A percentile compares a stretch with the other conserved stretches of the same genome.
Conservation (phyloP, 371 early-diverging fungal species). For the Coemansia sp. region DNA sequence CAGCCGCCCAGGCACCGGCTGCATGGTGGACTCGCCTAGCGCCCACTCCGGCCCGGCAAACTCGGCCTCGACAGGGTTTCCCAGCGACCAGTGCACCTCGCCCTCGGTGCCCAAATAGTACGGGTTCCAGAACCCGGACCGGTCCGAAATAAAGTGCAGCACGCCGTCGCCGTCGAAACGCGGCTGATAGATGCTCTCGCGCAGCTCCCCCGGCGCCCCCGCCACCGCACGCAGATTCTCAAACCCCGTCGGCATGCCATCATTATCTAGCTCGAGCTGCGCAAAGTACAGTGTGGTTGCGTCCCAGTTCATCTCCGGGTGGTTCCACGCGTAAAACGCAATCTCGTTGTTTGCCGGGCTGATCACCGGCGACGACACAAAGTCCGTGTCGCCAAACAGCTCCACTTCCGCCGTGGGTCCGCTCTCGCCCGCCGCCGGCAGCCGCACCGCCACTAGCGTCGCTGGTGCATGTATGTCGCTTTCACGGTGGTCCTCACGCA, state of each 20-base stretch:
- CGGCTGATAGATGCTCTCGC: constrained; percentile 68
- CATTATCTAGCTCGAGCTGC: constrained; percentile 29
- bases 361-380: constrained; percentile 65
- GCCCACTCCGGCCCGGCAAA: constrained; percentile 54
- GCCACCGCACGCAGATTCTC: constrained; percentile 46
- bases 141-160: constrained; percentile 67
- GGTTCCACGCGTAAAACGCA: constrained; percentile 68
- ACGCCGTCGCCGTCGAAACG: constrained; percentile 59
- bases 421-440: constrained; percentile 36
- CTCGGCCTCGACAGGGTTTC: constrained; percentile 57
- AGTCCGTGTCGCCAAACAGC: constrained; percentile 61
- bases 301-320: constrained; percentile 82
- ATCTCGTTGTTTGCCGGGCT: constrained; percentile 50
- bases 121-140: constrained; percentile 72
- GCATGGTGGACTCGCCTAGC: constrained; percentile 39
- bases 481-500: constrained; percentile 66
- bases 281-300: constrained; percentile 62
- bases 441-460: constrained; percentile 57
- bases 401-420: constrained; percentile 48
- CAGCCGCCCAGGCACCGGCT: constrained; percentile 25
- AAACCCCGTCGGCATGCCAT: constrained; percentile 15
- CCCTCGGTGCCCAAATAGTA: constrained; percentile 54
- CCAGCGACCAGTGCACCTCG: constrained; percentile 52
- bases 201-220: constrained; percentile 45
- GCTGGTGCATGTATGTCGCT: constrained; percentile 63